These are phyloP conservation scores for Acrodontium crateriforme DNA, from an alignment of 2,329 filamentous ascomycete species.

Conservation along the genomic window DNA sequence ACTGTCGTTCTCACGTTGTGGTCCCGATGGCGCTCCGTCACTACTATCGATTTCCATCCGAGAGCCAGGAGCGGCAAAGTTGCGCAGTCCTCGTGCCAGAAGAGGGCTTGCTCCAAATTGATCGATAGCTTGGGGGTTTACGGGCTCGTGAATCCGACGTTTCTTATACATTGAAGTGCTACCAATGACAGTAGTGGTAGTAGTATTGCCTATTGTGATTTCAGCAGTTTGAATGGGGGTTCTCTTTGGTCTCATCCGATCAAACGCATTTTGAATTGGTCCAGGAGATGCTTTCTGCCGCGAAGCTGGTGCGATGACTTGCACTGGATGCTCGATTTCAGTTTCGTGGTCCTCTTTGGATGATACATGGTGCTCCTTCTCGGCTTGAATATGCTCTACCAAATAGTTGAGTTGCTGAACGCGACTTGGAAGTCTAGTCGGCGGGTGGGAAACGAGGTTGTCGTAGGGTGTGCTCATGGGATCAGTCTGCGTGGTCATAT, in stretches of 20 bases:
- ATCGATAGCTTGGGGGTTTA: conserved; percentile 26
- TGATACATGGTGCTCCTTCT: too few relatives aligned
- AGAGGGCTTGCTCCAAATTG: conserved; percentile 29
- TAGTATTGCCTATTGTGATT: conserved; percentile 59
- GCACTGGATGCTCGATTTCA: too few relatives aligned
- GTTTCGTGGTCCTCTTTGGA: too few relatives aligned
- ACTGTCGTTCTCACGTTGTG: conserved; percentile 4
- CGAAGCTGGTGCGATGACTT: too few relatives aligned
- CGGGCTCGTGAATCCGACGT: conserved; percentile 29
- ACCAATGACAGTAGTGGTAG: conserved; percentile 49
- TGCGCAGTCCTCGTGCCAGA: conserved; percentile 31
- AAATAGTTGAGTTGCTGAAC: neutral
- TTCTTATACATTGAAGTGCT: conserved; percentile 36
- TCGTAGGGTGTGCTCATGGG: neutral
- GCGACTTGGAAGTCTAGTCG: too few relatives aligned
- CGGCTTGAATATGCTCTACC: too few relatives aligned
- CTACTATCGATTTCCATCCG: conserved; percentile 18
- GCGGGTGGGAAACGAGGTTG: neutral
- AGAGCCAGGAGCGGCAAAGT: conserved; percentile 43
- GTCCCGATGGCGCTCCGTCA: conserved; percentile 9
- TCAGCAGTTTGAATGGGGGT: conserved; percentile 52
- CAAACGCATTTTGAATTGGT: conserved; percentile 46
- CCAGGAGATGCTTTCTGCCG: too few relatives aligned
- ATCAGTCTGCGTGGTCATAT: neutral
- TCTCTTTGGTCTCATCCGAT: conserved; percentile 51